A percentile compares a stretch with the other conserved stretches of the same genome.
Evolutionary conservation across 2,329 filamentous ascomycete species (phyloP).

Genomic region (Fusarium veterinarium): DNA sequence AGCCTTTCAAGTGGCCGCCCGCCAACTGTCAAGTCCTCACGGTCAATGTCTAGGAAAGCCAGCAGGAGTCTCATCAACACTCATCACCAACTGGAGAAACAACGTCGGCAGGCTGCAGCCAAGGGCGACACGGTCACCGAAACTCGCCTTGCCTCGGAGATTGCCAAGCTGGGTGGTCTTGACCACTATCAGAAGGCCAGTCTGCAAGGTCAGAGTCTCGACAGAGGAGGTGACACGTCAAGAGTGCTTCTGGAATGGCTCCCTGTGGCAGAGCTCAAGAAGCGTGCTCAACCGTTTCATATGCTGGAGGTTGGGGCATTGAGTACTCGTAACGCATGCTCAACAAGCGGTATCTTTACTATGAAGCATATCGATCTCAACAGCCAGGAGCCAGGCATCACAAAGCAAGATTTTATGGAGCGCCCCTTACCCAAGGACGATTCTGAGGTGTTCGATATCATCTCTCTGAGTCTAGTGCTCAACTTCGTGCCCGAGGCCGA

Average conservation of each 20-base stretch:
- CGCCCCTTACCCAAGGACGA: constrained; percentile 75
- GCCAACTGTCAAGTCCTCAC: constrained; percentile 62
- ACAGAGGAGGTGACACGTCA: constrained; percentile 76
- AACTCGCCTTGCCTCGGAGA: constrained; percentile 62
- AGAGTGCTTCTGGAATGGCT: constrained; percentile 74
- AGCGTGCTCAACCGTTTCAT: constrained; percentile 55
- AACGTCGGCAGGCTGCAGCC: constrained; percentile 64
- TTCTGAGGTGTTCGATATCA: constrained; percentile 81
- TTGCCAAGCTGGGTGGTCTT: constrained; percentile 69
- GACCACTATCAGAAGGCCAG: constrained; percentile 74
- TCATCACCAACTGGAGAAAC: constrained; percentile 74
- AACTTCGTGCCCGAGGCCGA: constrained; percentile 89
- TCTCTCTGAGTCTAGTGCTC: constrained; percentile 91
- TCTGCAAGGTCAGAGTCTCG: constrained; percentile 73
- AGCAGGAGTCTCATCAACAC: constrained; percentile 73
- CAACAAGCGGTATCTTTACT: constrained; percentile 75
- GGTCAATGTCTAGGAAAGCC: constrained; percentile 72
- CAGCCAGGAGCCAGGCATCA: constrained; percentile 83
- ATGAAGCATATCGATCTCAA: constrained; percentile 90
- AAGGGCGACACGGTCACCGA: constrained; percentile 62
- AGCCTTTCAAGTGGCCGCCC: constrained; percentile 64
- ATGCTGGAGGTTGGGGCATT: constrained; percentile 93
- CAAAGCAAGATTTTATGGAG: constrained; percentile 94
- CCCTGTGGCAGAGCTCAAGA: constrained; percentile 45
- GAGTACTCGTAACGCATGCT: constrained; percentile 86